These are phyloP conservation scores for Pilatotrama ljubarskyi DNA, from an alignment of 768 basidiomycete genomes.

Conservation along the genomic window DNA sequence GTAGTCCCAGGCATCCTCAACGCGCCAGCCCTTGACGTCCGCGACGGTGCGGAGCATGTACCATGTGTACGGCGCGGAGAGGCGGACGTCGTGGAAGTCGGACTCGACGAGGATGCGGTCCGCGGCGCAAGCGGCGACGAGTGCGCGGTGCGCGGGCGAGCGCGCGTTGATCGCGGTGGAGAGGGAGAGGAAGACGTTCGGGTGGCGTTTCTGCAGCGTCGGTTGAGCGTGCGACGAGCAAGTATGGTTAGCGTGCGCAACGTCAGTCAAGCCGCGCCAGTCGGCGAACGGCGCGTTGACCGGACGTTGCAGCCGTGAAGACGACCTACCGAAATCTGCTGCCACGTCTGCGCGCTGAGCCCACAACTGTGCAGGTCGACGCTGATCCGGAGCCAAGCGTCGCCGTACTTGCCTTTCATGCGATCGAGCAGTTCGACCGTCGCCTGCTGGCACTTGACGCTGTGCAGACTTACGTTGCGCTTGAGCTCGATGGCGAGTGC, in stretches of 20 bases:
- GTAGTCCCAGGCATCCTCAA: slow-evolving; percentile 61
- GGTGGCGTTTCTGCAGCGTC: slow-evolving; percentile 55
- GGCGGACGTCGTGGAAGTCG: slow-evolving; percentile 71
- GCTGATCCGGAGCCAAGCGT: slow-evolving; percentile 64
- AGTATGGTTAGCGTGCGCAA: not conserved
- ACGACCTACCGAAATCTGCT: slow-evolving; percentile 64
- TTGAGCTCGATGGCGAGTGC: slow-evolving; percentile 78
- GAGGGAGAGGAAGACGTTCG: slow-evolving; percentile 83
- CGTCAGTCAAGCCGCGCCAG: not conserved
- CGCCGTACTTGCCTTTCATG: slow-evolving; percentile 58
- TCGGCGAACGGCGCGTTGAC: not conserved
- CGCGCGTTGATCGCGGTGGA: slow-evolving; percentile 84
- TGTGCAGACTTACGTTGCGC: slow-evolving; percentile 84
- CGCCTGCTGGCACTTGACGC: slow-evolving; percentile 72
- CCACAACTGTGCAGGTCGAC: slow-evolving; percentile 92
- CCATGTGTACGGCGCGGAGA: slow-evolving; percentile 66
- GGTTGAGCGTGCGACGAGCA: not conserved
- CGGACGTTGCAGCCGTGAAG: not conserved
- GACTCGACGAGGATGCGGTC: slow-evolving; percentile 83
- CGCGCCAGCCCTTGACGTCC: slow-evolving; percentile 70
- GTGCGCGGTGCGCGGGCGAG: slow-evolving; percentile 57
- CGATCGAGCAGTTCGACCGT: slow-evolving; percentile 65
- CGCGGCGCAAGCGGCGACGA: slow-evolving; percentile 65
- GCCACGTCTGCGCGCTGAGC: slow-evolving; percentile 74
- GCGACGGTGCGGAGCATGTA: slow-evolving; percentile 75